Percentiles rank a stretch among this genome's conserved stretches.
These are phyloP conservation scores for Raphanus sativus DNA, from an alignment of 345 rosid genomes.

Conservation along the genomic window DNA sequence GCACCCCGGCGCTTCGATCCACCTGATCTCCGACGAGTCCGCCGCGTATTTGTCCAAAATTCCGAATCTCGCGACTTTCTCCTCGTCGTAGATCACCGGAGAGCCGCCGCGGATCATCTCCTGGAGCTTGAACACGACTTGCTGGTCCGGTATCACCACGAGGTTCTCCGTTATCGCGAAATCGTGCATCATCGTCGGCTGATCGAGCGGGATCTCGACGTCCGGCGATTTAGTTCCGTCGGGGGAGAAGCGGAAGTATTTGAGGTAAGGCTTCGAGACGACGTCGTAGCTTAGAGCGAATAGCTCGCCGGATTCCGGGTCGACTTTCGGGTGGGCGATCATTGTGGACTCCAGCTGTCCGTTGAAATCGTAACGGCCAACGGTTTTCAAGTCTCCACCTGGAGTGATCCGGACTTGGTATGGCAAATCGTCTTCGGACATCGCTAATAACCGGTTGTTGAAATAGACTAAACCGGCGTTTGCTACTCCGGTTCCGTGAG, in stretches of 20 bases:
- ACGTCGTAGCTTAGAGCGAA: constrained; percentile 85
- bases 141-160: constrained; percentile 84
- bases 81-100: constrained; percentile 77
- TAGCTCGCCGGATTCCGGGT: constrained; percentile 65
- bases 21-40: constrained; percentile 43
- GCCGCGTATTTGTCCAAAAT: constrained; percentile 61
- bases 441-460: constrained; percentile 64
- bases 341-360: constrained; percentile 63
- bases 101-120: constrained; percentile 87
- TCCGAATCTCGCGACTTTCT: constrained; percentile 72
- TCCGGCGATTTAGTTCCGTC: constrained; percentile 64
- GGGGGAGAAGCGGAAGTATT: constrained; percentile 68
- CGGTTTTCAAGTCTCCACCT: constrained; percentile 62
- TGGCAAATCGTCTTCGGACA: constrained; percentile 91
- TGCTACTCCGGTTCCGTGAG: constrained; percentile 72
- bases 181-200: constrained; percentile 91
- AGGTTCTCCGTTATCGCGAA: constrained; percentile 76
- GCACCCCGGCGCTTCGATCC: constrained; percentile 79
- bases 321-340: constrained; percentile 94
- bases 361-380: constrained; percentile 63
- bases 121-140: constrained; percentile 75
- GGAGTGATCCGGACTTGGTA: constrained; percentile 68
- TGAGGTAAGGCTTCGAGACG: constrained; percentile 68
- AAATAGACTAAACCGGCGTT: constrained; percentile 90
- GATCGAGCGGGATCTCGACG: constrained; percentile 61